phyloP scores from a whole-genome alignment of 495 filamentous ascomycete species.

The Chlorociboria aeruginascens region DNA sequence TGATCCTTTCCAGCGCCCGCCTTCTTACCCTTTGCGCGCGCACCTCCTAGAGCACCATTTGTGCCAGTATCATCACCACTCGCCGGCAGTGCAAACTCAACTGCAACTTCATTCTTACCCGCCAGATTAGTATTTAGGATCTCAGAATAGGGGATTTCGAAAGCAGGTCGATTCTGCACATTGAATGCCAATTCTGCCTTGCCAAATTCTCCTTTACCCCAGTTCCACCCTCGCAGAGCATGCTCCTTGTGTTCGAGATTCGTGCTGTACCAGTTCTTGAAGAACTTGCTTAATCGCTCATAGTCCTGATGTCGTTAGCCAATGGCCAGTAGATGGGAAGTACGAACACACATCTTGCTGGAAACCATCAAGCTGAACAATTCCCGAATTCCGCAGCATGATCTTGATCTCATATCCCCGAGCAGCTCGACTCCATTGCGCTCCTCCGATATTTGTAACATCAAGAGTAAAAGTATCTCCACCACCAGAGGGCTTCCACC shows the following conservation, averaged over 20 bases:
- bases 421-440: conserved; percentile 92
- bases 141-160: conserved; percentile 95
- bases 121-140: conserved; percentile 97
- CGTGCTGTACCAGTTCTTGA: conserved; percentile 93
- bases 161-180: conserved; percentile 91
- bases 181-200: conserved; percentile 93
- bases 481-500: conserved; percentile 81
- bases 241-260: conserved; percentile 88
- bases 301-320: conserved; percentile 50
- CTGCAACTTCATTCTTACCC: conserved; percentile 93
- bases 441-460: conserved; percentile 62
- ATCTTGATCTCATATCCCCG: conserved; percentile 91
- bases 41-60: conserved; percentile 66
- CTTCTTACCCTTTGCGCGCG: conserved; percentile 73
- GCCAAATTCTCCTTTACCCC: conserved; percentile 96
- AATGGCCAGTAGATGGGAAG: not conserved
- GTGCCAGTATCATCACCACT: conserved; percentile 55
- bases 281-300: conserved; percentile 76
- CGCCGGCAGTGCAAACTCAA: conserved; percentile 74
- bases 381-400: conserved; percentile 63
- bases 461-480: conserved; percentile 90
- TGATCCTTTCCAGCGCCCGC: conserved; percentile 80
- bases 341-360: conserved; percentile 58
- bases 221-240: conserved; percentile 95
- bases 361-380: conserved; percentile 93